Conservation (phyloP, 2,329 filamentous ascomycete genomes). For the Diaporthe capsici region DNA sequence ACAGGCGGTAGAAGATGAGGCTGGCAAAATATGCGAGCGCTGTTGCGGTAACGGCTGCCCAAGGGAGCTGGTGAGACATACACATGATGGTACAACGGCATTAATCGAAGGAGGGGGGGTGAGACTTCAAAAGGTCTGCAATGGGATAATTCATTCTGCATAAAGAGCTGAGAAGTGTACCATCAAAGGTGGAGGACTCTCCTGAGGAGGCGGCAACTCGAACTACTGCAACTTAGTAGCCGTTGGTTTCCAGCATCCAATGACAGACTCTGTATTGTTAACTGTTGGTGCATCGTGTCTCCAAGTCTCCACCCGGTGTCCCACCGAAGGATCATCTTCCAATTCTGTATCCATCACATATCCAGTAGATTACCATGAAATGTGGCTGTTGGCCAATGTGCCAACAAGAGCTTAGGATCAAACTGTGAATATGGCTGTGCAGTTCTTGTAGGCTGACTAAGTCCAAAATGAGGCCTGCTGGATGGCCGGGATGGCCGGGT, state of each 20-base stretch:
- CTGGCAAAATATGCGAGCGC: background rate
- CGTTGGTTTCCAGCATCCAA: no score
- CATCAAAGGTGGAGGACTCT: no score
- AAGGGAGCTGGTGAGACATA: background rate
- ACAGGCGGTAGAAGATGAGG: conserved; percentile 48
- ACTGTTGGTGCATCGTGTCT: background rate
- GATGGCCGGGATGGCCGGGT: background rate
- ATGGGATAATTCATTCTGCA: background rate
- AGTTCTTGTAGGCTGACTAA: background rate
- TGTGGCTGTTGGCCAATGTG: background rate
- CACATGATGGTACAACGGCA: background rate
- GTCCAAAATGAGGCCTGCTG: background rate
- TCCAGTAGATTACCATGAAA: background rate
- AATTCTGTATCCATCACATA: background rate
- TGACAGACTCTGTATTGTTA: background rate
- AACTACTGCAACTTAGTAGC: no score
- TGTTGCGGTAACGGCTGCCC: conserved; percentile 6
- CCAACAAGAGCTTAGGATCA: background rate
- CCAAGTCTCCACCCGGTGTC: no score
- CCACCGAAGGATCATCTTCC: background rate
- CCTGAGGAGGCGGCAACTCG: no score
- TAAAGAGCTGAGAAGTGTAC: background rate
- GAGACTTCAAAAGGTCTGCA: background rate
- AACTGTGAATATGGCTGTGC: background rate
- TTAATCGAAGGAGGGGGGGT: background rate